phyloP scores from a whole-genome alignment of 2,329 filamentous ascomycete genomes.

The Trichoderma koningii region DNA sequence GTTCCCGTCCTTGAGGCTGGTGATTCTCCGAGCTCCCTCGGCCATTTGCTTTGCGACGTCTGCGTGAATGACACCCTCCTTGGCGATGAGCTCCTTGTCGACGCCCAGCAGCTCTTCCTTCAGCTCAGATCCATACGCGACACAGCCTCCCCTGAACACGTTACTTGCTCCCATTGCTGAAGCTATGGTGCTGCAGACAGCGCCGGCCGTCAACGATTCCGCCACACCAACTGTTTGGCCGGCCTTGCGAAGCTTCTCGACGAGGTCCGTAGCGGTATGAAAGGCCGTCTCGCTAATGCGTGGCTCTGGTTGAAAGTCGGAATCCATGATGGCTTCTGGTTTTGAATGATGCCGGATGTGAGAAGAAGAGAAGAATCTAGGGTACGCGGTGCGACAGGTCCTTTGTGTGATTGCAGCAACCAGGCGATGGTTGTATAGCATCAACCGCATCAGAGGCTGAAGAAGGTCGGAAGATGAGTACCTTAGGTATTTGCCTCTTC shows the following conservation, averaged over 20 bases:
- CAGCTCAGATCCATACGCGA: neutral
- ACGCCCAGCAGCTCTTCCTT: neutral
- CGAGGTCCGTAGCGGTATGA: neutral
- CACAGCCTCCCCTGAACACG: neutral
- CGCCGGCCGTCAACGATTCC: neutral
- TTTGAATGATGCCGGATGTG: neutral
- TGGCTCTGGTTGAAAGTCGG: neutral
- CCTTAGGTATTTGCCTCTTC: too few relatives aligned
- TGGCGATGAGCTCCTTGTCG: neutral
- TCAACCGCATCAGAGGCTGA: too few relatives aligned
- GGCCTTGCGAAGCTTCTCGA: neutral
- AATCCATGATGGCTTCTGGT: neutral
- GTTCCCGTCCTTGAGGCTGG: neutral
- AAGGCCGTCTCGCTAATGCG: neutral
- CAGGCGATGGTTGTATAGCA: too few relatives aligned
- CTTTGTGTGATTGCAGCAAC: too few relatives aligned
- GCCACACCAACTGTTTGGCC: constrained; percentile 1
- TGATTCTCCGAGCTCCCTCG: neutral
- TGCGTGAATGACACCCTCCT: neutral
- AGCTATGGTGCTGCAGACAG: neutral
- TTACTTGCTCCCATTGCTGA: neutral
- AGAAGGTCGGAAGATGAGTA: too few relatives aligned
- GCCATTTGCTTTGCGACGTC: neutral
- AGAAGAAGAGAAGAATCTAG: neutral
- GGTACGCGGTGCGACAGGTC: too few relatives aligned